Percentiles rank a stretch among this genome's conserved stretches.
phyloP scores from a whole-genome alignment of 306 rosid genomes.

The Datisca glomerata region DNA sequence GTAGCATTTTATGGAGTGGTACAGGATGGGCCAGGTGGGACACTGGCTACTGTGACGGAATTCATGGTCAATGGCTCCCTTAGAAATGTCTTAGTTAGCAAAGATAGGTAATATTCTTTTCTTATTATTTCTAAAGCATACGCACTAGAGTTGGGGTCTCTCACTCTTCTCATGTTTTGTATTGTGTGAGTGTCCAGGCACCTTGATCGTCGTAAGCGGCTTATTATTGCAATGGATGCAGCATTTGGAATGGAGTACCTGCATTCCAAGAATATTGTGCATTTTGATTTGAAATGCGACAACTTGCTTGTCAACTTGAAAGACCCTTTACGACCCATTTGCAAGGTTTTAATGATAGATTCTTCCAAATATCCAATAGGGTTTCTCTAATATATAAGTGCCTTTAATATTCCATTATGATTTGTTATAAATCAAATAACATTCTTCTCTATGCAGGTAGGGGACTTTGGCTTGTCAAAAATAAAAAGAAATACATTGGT shows the following conservation, averaged over 20 bases:
- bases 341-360: constrained; percentile 50
- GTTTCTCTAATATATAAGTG: too few species aligned
- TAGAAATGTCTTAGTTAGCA: constrained; percentile 59
- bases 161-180: constrained; percentile 8
- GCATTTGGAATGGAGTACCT: constrained; percentile 95
- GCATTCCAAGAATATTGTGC: constrained; percentile 82
- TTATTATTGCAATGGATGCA: constrained; percentile 91
- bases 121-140: constrained; percentile 7
- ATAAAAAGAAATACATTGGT: constrained; percentile 76
- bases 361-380: too few species aligned
- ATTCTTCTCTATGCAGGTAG: constrained; percentile 40
- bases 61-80: constrained; percentile 91
- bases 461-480: constrained; percentile 90
- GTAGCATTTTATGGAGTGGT: constrained; percentile 61
- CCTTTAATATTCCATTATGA: background rate
- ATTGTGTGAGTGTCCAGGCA: constrained; percentile 28
- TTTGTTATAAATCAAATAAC: constrained; percentile 1
- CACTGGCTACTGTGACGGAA: constrained; percentile 77
- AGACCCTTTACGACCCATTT: constrained; percentile 74
- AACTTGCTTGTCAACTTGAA: constrained; percentile 81
- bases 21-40: constrained; percentile 75
- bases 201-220: constrained; percentile 78
- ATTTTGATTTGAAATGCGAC: constrained; percentile 88
- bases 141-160: constrained; percentile 5
- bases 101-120: constrained; percentile 46